These are phyloP conservation scores for Trifolium repens DNA, from an alignment of 306 rosid genomes.

Conservation along the genomic window DNA sequence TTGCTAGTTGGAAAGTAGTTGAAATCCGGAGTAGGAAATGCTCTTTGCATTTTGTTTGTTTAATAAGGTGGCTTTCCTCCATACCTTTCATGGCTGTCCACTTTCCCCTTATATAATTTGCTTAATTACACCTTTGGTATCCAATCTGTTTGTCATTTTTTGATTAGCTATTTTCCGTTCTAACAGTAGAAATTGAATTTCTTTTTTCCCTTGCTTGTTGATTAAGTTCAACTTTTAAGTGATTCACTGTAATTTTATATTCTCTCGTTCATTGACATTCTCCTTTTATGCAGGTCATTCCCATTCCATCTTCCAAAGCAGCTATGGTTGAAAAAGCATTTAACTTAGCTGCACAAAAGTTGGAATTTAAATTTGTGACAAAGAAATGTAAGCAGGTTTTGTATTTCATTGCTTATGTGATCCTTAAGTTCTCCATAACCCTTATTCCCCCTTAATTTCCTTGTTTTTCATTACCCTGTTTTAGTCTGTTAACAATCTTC, in stretches of 20 bases:
- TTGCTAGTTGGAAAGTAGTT: conserved; percentile 27
- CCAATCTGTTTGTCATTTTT: conserved; percentile 15
- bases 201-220: not conserved
- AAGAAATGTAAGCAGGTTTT: conserved; percentile 60
- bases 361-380: conserved; percentile 68
- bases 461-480: conserved; percentile 38
- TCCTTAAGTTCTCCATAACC: conserved; percentile 30
- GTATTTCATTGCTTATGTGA: conserved; percentile 24
- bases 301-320: conserved; percentile 81
- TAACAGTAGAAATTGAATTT: conserved; percentile 9
- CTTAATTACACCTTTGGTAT: conserved; percentile 25
- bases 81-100: conserved; percentile 12
- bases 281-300: conserved; percentile 70
- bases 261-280: conserved; percentile 27
- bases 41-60: conserved; percentile 25
- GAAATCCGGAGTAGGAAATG: conserved; percentile 17
- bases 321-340: conserved; percentile 65
- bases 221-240: conserved; percentile 16
- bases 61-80: conserved; percentile 32
- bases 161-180: conserved; percentile 35
- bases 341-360: conserved; percentile 85
- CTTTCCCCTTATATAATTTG: conserved; percentile 26
- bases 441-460: conserved; percentile 4
- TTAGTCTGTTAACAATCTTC: not conserved
- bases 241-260: conserved; percentile 16